Evolutionary conservation across 2,329 filamentous ascomycete species (phyloP).

Genomic region (Westerdykella ornata): DNA sequence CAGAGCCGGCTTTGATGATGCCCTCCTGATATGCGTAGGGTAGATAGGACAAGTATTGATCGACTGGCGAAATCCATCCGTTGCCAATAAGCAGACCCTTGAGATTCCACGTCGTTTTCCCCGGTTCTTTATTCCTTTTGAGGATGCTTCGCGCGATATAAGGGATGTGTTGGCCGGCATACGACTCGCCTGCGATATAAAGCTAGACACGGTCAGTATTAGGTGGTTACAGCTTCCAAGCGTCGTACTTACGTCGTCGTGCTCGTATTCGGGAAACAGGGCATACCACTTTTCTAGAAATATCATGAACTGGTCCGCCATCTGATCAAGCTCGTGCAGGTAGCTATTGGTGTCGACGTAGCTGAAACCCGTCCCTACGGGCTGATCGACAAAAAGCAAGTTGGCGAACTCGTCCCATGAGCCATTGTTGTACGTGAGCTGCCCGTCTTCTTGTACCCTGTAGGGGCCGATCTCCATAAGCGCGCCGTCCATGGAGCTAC

Average conservation of each 20-base stretch:
- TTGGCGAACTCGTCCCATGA: slow-evolving; percentile 99
- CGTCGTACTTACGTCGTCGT: slow-evolving; percentile 69
- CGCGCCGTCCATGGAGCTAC: slow-evolving; percentile 93
- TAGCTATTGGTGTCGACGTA: slow-evolving; percentile 88
- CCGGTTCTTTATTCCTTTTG: slow-evolving; percentile 65
- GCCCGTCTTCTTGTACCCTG: slow-evolving; percentile 65
- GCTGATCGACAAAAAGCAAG: slow-evolving; percentile 92
- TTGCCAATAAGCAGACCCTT: slow-evolving; percentile 89
- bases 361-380: slow-evolving; percentile 92
- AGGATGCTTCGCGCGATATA: slow-evolving; percentile 92
- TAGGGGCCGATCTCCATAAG: slow-evolving; percentile 97
- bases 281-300: slow-evolving; percentile 91
- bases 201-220: slow-evolving; percentile 51
- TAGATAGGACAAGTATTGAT: slow-evolving; percentile 86
- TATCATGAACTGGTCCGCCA: slow-evolving; percentile 79
- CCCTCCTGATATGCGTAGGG: slow-evolving; percentile 71
- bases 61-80: slow-evolving; percentile 85
- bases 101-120: slow-evolving; percentile 62
- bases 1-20: slow-evolving; percentile 61
- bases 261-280: slow-evolving; percentile 84
- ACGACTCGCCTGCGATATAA: slow-evolving; percentile 93
- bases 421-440: slow-evolving; percentile 78
- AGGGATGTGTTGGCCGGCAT: slow-evolving; percentile 92
- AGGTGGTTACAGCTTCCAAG: background rate
- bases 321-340: slow-evolving; percentile 74